Evolutionary conservation across 176 grass and related monocot genomes (phyloP).

Genomic region (Canna indica): DNA sequence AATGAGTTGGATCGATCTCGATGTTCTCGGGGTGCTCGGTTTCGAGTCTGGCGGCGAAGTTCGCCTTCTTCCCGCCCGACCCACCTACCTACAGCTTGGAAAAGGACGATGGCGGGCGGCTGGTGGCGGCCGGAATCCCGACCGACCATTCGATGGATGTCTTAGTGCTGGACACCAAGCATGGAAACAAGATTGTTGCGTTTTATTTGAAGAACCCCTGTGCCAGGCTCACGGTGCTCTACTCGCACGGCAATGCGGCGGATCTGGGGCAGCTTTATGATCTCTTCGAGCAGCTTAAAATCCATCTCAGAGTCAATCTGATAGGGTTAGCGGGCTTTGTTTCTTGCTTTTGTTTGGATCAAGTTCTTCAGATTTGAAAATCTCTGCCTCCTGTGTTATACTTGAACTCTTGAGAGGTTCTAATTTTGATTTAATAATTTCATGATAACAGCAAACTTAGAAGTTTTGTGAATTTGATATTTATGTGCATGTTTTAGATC

Average conservation of each 20-base stretch:
- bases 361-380: background rate
- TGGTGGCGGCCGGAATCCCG: constrained; percentile 60
- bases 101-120: constrained; percentile 68
- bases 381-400: too few relatives aligned
- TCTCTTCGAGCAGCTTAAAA: constrained; percentile 96
- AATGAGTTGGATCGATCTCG: constrained; percentile 50
- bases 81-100: constrained; percentile 74
- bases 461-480: too few relatives aligned
- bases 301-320: constrained; percentile 96
- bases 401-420: background rate
- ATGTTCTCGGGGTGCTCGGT: constrained; percentile 84
- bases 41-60: constrained; percentile 91
- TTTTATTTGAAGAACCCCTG: constrained; percentile 80
- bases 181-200: constrained; percentile 65
- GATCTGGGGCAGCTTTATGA: constrained; percentile 97
- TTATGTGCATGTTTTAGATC: too few relatives aligned
- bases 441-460: too few relatives aligned
- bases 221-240: constrained; percentile 82
- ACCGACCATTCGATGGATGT: constrained; percentile 60
- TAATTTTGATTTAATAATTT: too few relatives aligned
- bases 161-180: constrained; percentile 50
- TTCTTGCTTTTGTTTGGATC: constrained; percentile 1
- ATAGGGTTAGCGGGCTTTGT: constrained; percentile 66
- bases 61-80: constrained; percentile 95
- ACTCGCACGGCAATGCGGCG: constrained; percentile 98